Base-by-base conservation (phyloP, 2,329 filamentous ascomycete species). In the Beauveria scarabaeidicola region DNA sequence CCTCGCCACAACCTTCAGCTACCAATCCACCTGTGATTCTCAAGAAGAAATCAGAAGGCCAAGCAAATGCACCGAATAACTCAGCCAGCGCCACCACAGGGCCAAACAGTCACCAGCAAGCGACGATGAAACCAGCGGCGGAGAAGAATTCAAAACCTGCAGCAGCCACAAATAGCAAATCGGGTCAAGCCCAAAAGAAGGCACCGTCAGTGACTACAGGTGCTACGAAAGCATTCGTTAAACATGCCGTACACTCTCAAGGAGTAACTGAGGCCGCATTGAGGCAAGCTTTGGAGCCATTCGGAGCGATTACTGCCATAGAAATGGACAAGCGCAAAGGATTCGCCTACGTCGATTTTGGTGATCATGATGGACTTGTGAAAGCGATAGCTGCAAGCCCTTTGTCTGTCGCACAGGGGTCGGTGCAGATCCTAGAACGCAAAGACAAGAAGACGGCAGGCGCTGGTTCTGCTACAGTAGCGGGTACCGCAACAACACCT, bases 291-390 rank as follows among this genome's bases (percentile, higher is more conserved):
- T 84, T 97, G 69, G 81, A 86, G 48, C 73, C 76, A 0, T 96
- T 91, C 66, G 93, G 93, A 1, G 72, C 82, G 1, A 83, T 97
- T 50, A 83, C 83, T 0, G 88, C 85, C 64, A 90, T 96, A 19
- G 93, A 97, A 67, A 93, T 97, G 58, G 93, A 97, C 70, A 92
- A 91, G 72, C 89, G 92, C 68, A 97, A 97, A 72, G 91, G 91
- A 0, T 96, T 96, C 67, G 93, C 91, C 2, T 96, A 97, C 70
- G 87, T 96, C 43, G 90, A 96, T 63, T 97, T 97, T 74, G 81
- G 83, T 10, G 86, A 91, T 23, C 81, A 87, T 1, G 84, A 86
- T 9, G 81, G 82, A 10, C 78, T 97, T 27, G 83, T 83, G 66
- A 91, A 89, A 68, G 93, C 93, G 5, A 85, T 96, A 68, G 81